These are phyloP conservation scores for Boeremia lycopersici DNA, from an alignment of 2,329 filamentous ascomycete genomes.

Conservation along the genomic window DNA sequence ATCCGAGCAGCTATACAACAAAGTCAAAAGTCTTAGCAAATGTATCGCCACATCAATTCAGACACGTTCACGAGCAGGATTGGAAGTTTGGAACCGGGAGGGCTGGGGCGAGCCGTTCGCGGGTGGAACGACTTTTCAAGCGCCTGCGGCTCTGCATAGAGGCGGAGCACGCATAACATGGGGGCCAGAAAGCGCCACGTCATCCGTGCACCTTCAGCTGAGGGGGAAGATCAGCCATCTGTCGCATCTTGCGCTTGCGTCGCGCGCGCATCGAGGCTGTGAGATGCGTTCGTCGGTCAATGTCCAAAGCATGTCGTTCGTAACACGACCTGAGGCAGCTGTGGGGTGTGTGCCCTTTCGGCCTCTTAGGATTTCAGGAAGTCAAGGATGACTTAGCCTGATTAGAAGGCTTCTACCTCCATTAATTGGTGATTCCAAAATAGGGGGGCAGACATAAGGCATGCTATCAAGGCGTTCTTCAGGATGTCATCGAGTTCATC, in stretches of 20 bases:
- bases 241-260: constrained; percentile 16
- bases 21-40: neutral
- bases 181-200: constrained; percentile 29
- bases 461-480: neutral
- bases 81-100: constrained; percentile 5
- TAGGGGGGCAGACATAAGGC: neutral
- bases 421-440: neutral
- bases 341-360: neutral
- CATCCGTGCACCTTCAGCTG: constrained; percentile 23
- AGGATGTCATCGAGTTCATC: neutral
- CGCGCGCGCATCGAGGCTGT: constrained; percentile 19
- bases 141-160: constrained; percentile 28
- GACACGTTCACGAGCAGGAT: neutral
- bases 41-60: neutral
- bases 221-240: constrained; percentile 9
- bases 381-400: neutral
- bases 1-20: neutral
- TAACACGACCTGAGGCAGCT: constrained; percentile 3
- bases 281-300: neutral
- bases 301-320: neutral
- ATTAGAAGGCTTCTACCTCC: neutral
- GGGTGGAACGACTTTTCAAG: constrained; percentile 22
- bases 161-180: constrained; percentile 25
- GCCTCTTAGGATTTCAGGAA: neutral
- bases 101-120: constrained; percentile 15